Percentiles rank a stretch among this genome's conserved stretches.
Conservation (phyloP, 257 asterid species). For the Henckelia pumila region DNA sequence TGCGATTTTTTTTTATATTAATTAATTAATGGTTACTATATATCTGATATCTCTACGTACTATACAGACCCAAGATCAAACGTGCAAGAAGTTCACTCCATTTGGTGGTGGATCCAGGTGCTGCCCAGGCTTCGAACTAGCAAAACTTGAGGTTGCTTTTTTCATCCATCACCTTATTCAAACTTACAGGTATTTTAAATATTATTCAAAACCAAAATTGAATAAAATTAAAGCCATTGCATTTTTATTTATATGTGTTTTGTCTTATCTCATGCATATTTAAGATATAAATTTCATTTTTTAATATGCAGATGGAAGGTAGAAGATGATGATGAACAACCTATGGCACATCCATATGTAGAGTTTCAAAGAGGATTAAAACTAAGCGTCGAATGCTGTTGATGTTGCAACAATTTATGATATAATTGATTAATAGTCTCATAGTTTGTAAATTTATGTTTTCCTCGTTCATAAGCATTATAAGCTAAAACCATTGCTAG, state of each 20-base stretch:
- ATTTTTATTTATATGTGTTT: background rate
- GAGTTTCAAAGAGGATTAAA: conserved; percentile 53
- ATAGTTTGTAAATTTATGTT: too few relatives aligned
- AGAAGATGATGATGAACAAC: conserved; percentile 58
- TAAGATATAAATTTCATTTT: too few relatives aligned
- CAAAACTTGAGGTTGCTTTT: conserved; percentile 74
- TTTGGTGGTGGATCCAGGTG: conserved; percentile 84
- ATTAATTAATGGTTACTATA: background rate
- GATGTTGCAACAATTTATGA: too few relatives aligned
- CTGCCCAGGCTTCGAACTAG: conserved; percentile 82
- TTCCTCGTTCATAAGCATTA: too few relatives aligned
- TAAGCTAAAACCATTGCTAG: too few relatives aligned
- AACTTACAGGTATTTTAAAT: conserved; percentile 57
- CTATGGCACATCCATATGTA: conserved; percentile 70
- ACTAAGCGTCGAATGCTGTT: conserved; percentile 33
- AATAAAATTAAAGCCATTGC: too few relatives aligned
- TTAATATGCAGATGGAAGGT: conserved; percentile 51
- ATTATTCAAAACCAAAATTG: too few relatives aligned
- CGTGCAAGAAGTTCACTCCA: conserved; percentile 70
- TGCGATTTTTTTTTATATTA: background rate
- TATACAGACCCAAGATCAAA: conserved; percentile 53
- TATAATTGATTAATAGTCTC: too few relatives aligned
- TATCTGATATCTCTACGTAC: background rate
- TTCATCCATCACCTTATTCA: conserved; percentile 67
- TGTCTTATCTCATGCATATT: too few relatives aligned